Base-by-base conservation (phyloP, 2,329 filamentous ascomycete genomes). In the Teratosphaeria gauchensis region DNA sequence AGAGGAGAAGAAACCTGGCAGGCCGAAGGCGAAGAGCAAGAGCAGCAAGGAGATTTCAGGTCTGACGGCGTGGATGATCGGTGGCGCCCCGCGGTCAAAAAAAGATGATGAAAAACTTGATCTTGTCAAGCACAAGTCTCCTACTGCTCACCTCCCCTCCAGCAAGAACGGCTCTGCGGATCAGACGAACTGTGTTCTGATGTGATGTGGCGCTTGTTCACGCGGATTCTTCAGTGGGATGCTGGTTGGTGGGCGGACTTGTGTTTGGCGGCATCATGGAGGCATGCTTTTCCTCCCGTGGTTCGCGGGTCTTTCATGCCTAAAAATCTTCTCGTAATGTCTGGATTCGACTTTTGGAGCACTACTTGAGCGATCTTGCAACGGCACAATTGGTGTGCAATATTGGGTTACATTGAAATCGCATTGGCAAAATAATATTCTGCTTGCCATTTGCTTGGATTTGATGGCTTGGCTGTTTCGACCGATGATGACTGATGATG, bases 211-310 rank as follows among this genome's bases (percentile, higher is more conserved):
- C 55, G 32, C 8, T 51, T 53, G 58, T 31, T 58, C 48, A 60
- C 60, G 57, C 48, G 53, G 42, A 57, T 8, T 48, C 16, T 19
- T 48, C 8, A 48, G 16, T n/a, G 16, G 16, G 42, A 48, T 48
- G 19, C 12, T 53, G 28, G 16, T 11, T 31, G 28, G 28, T 32
- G 51, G 59, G 59, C 56, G 57, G 57, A 57, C 53, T 54, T 48
- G 55, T 57, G 57, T 57, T 58, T 51, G 61, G 59, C 56, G 54
- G 52, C 48, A 33, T 65, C 64, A 64, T 60, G 59, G 64, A 60
- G 64, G 60, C 63, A 66, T 63, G 65, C 64, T 66, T 66, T 66
- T 67, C 63, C 62, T 61, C 66, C 66, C 64, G 62, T 59, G 61
- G 30, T 53, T 54, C 60, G 60, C 62, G 63, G 63, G 65, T 67